Conservation (phyloP, 441 rosid species). For the Pelargonium citronellum region DNA sequence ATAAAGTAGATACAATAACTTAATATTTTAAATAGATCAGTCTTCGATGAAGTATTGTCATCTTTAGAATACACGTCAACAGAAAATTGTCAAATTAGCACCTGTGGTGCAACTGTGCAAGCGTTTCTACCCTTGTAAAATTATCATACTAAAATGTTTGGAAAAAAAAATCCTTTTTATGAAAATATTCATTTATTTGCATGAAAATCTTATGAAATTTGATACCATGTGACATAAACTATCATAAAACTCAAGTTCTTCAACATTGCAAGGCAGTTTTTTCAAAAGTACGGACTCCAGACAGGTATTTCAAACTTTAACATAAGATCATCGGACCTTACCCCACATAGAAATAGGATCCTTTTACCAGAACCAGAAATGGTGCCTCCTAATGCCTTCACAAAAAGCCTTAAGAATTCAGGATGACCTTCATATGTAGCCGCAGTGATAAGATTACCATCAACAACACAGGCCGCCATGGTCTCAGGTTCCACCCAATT, state of each 20-base stretch:
- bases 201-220: background rate
- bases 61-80: background rate
- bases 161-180: background rate
- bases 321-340: slow-evolving; percentile 27
- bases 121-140: background rate
- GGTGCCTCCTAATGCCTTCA: slow-evolving; percentile 62
- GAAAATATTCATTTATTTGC: background rate
- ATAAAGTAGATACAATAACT: background rate
- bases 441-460: slow-evolving; percentile 67
- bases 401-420: slow-evolving; percentile 49
- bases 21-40: background rate
- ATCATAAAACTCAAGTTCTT: background rate
- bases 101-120: too few relatives aligned
- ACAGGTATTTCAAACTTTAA: background rate
- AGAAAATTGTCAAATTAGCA: background rate
- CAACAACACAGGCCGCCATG: slow-evolving; percentile 46
- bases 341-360: slow-evolving; percentile 89
- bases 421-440: slow-evolving; percentile 65
- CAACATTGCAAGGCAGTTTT: background rate
- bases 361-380: slow-evolving; percentile 44
- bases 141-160: background rate
- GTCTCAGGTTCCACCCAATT: slow-evolving; percentile 64
- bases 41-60: background rate
- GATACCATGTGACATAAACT: background rate
- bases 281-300: too few relatives aligned